phyloP scores from a whole-genome alignment of 106 monocot genomes.

The Dioscorea zingiberensis region DNA sequence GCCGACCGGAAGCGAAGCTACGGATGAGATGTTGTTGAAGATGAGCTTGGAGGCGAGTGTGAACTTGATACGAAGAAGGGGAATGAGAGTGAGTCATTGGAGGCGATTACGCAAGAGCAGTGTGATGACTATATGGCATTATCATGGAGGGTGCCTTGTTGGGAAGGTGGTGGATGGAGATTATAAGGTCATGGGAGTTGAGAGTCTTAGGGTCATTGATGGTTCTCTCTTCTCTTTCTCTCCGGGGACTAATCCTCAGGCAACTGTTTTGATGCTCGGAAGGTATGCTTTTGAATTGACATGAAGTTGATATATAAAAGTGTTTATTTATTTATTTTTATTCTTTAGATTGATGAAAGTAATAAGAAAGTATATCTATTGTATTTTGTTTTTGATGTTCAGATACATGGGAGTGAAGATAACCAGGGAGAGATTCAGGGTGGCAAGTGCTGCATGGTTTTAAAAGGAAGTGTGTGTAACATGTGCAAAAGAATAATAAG shows the following conservation, averaged over 20 bases:
- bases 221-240: conserved; percentile 23
- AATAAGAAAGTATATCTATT: no score
- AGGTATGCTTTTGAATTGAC: no score
- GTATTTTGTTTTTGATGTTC: no score
- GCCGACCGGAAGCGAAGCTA: conserved; percentile 1
- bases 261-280: conserved; percentile 39
- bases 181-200: conserved; percentile 20
- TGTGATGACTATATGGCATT: conserved; percentile 39
- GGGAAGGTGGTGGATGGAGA: conserved; percentile 23
- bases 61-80: conserved; percentile 21
- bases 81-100: conserved; percentile 18
- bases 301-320: no score
- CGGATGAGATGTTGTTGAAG: conserved; percentile 19
- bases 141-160: conserved; percentile 29
- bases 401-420: no score
- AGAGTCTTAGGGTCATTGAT: conserved; percentile 20
- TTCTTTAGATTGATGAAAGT: no score
- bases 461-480: no score
- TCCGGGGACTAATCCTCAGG: conserved; percentile 41
- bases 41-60: conserved; percentile 4
- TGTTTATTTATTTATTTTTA: no score
- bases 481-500: no score
- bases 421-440: no score
- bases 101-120: conserved; percentile 33
- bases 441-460: no score